Evolutionary conservation across 225 moss, liverwort and hornwort genomes (phyloP).

Genomic region (Takakia lepidozioides): DNA sequence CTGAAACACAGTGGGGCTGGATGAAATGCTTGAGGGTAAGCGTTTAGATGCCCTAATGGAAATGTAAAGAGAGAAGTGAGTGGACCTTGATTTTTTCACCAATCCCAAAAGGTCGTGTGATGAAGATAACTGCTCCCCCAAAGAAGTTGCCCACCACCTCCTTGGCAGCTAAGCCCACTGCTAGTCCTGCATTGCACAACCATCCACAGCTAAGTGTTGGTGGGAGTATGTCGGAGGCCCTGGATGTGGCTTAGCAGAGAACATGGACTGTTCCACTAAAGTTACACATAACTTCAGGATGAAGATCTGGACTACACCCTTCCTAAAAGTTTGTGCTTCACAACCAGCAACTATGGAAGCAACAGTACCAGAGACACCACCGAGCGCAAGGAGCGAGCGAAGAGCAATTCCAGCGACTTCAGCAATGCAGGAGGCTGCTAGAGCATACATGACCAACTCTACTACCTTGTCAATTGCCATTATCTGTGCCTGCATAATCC

Average conservation of each 20-base stretch:
- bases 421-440: slow-evolving; percentile 41
- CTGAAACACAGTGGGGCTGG: no score
- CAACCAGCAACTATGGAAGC: no score
- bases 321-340: no score
- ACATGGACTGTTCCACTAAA: no score
- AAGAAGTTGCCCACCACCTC: slow-evolving; percentile 91
- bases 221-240: no score
- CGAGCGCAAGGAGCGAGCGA: slow-evolving; percentile 79
- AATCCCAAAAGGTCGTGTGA: slow-evolving; percentile 61
- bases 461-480: slow-evolving; percentile 65
- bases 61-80: no score
- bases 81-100: slow-evolving; percentile 78
- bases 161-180: slow-evolving; percentile 75
- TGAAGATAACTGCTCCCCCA: slow-evolving; percentile 67
- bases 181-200: slow-evolving; percentile 52
- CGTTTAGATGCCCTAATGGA: no score
- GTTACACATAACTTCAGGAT: no score
- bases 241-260: no score
- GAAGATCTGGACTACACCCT: no score
- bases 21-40: no score
- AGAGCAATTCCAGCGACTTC: slow-evolving; percentile 72
- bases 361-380: slow-evolving; percentile 71
- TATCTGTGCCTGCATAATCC: slow-evolving; percentile 78
- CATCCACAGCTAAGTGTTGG: neutral
- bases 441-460: slow-evolving; percentile 55